A percentile compares a stretch with the other conserved stretches of the same genome.
phyloP scores from a whole-genome alignment of 2,329 filamentous ascomycete species.

The Cladosporium sp. region DNA sequence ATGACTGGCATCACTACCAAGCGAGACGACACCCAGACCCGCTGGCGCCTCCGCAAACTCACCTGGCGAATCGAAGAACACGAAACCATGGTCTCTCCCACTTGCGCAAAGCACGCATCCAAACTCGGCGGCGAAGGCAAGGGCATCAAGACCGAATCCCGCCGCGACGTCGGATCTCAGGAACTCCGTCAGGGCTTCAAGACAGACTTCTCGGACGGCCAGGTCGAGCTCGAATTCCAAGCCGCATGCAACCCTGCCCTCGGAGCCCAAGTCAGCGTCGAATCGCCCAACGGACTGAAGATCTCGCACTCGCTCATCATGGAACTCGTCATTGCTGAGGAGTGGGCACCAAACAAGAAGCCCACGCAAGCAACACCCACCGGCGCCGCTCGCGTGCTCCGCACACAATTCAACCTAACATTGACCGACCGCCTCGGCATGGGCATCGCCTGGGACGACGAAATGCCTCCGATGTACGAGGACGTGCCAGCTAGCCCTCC shows the following conservation, averaged over 20 bases:
- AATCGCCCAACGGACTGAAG: slow-evolving; percentile 71
- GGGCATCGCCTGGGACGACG: slow-evolving; percentile 95
- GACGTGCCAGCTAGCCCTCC: slow-evolving; percentile 89
- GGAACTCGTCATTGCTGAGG: slow-evolving; percentile 92
- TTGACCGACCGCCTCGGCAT: slow-evolving; percentile 83
- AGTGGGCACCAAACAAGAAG: slow-evolving; percentile 72
- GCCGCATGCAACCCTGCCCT: slow-evolving; percentile 62
- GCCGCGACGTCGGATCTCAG: slow-evolving; percentile 74
- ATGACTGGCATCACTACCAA: slow-evolving; percentile 80
- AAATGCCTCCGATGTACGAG: slow-evolving; percentile 89
- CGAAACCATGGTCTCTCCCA: slow-evolving; percentile 74
- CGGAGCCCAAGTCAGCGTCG: slow-evolving; percentile 76
- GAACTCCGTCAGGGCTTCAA: slow-evolving; percentile 92
- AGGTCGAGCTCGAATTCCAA: slow-evolving; percentile 78
- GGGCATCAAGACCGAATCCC: slow-evolving; percentile 72
- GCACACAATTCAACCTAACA: slow-evolving; percentile 84
- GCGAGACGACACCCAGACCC: slow-evolving; percentile 68
- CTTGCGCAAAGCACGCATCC: slow-evolving; percentile 73
- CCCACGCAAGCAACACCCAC: slow-evolving; percentile 79
- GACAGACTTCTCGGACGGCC: slow-evolving; percentile 67
- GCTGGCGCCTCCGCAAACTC: slow-evolving; percentile 89
- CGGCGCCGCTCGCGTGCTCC: slow-evolving; percentile 83
- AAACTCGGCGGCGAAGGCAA: slow-evolving; percentile 68
- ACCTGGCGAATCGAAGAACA: slow-evolving; percentile 93
- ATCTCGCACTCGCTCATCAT: slow-evolving; percentile 84